phyloP scores from a whole-genome alignment of 2,329 filamentous ascomycete genomes.

The Thielaviopsis ethacetica region DNA sequence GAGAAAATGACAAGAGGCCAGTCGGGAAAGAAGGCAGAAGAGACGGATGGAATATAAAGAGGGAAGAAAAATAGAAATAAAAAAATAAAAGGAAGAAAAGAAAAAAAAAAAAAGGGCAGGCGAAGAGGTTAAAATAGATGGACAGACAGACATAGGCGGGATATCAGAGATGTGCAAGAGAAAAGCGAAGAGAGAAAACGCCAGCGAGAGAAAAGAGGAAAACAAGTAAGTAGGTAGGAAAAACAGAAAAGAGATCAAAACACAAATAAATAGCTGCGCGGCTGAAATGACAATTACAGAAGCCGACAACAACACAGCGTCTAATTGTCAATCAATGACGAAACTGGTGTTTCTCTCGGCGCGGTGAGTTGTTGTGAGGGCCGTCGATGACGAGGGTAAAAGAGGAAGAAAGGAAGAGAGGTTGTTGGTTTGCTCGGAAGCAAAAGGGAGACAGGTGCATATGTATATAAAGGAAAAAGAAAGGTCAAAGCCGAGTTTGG shows the following conservation, averaged over 20 bases:
- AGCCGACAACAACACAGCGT: neutral
- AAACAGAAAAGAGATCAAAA: neutral
- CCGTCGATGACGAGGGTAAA: neutral
- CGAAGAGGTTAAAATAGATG: slow-evolving; percentile 5
- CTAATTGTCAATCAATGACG: neutral
- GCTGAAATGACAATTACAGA: neutral
- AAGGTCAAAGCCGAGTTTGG: neutral
- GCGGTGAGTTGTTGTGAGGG: neutral
- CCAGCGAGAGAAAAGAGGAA: neutral
- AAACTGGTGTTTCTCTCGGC: neutral
- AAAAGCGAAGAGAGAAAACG: neutral
- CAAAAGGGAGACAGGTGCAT: neutral
- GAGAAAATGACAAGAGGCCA: neutral
- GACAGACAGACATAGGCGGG: neutral
- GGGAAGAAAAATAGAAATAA: slow-evolving; percentile 11
- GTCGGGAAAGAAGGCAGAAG: neutral
- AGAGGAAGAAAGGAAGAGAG: slow-evolving; percentile 1
- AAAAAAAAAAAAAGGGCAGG: slow-evolving; percentile 6
- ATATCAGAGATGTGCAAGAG: neutral
- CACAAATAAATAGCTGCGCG: neutral
- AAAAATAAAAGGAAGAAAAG: slow-evolving; percentile 14
- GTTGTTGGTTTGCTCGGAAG: neutral
- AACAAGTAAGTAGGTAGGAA: neutral
- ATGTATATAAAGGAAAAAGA: slow-evolving; percentile 2
- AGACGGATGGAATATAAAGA: neutral